These are phyloP conservation scores for Ophiostoma himal-ulmi DNA, from an alignment of 2,329 filamentous ascomycete species.

Conservation along the genomic window DNA sequence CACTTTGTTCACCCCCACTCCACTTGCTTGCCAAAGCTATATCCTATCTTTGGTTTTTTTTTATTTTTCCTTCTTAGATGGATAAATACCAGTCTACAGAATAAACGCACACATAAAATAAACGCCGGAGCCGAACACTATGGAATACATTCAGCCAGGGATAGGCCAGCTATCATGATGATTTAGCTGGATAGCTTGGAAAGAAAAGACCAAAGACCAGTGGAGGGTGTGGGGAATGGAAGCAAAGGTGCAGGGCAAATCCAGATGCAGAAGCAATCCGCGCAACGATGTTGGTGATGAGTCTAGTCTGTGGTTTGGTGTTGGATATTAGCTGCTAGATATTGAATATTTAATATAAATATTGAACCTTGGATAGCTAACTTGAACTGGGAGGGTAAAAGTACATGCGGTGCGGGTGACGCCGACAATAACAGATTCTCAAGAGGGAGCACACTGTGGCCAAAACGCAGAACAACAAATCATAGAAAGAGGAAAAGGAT, in stretches of 20 bases:
- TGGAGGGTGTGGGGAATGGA: neutral
- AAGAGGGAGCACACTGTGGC: too few relatives aligned
- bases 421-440: too few relatives aligned
- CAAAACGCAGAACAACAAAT: too few relatives aligned
- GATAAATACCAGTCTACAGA: neutral
- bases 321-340: neutral
- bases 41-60: neutral
- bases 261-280: conserved; percentile 6
- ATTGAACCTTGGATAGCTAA: neutral
- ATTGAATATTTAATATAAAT: neutral
- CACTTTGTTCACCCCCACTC: neutral
- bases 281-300: conserved; percentile 1
- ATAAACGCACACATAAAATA: neutral
- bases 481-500: neutral
- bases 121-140: neutral
- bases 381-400: neutral
- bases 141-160: neutral
- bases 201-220: neutral
- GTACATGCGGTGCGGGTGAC: neutral
- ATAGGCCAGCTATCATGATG: neutral
- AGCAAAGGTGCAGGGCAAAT: neutral
- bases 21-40: neutral
- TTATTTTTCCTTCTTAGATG: neutral
- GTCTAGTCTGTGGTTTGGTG: neutral
- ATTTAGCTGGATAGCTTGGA: neutral